Percentiles rank a stretch among this genome's conserved stretches.
These are phyloP conservation scores for Moesziomyces parantarcticus DNA, from an alignment of 1,284 basidiomycete genomes.

Conservation along the genomic window DNA sequence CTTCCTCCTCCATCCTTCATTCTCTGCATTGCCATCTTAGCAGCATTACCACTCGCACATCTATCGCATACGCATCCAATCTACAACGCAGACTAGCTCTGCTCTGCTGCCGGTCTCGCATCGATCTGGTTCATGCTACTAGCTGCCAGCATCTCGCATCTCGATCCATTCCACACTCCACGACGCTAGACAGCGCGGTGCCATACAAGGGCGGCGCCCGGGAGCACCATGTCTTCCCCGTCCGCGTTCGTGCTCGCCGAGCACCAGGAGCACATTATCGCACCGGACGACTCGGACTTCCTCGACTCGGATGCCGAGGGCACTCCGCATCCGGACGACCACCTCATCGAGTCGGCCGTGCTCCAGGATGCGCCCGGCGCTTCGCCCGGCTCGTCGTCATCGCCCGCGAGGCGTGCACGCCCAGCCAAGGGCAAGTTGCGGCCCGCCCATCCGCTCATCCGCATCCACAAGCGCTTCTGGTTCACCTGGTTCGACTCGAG, in stretches of 20 bases:
- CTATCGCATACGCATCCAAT: too few relatives aligned
- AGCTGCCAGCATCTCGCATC: too few relatives aligned
- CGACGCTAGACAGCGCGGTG: neutral
- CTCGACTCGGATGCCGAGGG: constrained; percentile 53
- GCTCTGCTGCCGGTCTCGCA: neutral
- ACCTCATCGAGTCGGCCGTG: constrained; percentile 31
- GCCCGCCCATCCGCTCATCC: constrained; percentile 54
- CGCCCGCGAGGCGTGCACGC: neutral
- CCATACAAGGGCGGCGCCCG: neutral
- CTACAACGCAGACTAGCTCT: neutral
- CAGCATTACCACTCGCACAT: too few relatives aligned
- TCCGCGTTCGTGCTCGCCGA: constrained; percentile 33
- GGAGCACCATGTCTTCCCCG: constrained; percentile 35
- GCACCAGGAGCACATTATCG: constrained; percentile 31
- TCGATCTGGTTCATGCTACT: neutral
- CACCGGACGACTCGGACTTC: constrained; percentile 61
- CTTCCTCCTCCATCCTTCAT: too few relatives aligned
- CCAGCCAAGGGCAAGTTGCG: constrained; percentile 10
- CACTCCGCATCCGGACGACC: constrained; percentile 18
- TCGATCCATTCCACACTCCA: neutral
- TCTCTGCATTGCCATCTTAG: too few relatives aligned
- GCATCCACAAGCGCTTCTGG: constrained; percentile 58
- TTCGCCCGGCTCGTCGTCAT: constrained; percentile 3
- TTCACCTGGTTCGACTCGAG: constrained; percentile 52
- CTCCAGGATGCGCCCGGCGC: constrained; percentile 14